These are phyloP conservation scores for Trametes pubescens DNA, from an alignment of 1,284 basidiomycete species.

Conservation along the genomic window DNA sequence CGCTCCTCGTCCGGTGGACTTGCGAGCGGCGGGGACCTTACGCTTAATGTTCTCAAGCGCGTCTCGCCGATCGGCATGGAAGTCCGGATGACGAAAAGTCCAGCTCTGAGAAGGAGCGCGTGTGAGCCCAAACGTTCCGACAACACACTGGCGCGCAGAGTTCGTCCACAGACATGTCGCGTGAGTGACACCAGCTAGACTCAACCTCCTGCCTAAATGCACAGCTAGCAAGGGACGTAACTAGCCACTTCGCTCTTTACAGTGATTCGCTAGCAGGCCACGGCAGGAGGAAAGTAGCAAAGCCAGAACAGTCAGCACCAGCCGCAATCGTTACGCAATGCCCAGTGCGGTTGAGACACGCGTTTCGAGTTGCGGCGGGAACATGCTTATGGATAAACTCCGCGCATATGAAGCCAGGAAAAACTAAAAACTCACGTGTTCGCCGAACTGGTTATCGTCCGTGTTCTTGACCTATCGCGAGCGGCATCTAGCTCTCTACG, in stretches of 20 bases:
- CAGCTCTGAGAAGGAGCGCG: constrained; percentile 66
- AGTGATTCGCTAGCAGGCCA: constrained; percentile 12
- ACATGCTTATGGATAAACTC: constrained; percentile 16
- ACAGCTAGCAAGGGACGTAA: constrained; percentile 13
- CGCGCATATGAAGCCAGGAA: constrained; percentile 7
- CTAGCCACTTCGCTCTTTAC: neutral
- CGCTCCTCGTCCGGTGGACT: constrained; percentile 46
- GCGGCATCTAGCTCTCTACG: constrained; percentile 7
- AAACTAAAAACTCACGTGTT: constrained; percentile 64
- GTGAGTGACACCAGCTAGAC: constrained; percentile 7
- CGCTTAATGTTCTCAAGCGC: constrained; percentile 95
- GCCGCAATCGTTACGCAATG: constrained; percentile 10
- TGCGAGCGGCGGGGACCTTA: constrained; percentile 83
- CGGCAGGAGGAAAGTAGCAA: constrained; percentile 9
- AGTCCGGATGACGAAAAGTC: constrained; percentile 97
- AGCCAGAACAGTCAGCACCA: constrained; percentile 9
- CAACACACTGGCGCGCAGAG: constrained; percentile 3
- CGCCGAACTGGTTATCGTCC: constrained; percentile 80
- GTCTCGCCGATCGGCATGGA: constrained; percentile 86
- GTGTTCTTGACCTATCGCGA: constrained; percentile 73
- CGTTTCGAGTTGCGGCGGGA: constrained; percentile 17
- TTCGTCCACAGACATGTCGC: constrained; percentile 21
- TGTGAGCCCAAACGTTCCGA: constrained; percentile 14
- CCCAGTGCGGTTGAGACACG: constrained; percentile 8
- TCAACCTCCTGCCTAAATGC: constrained; percentile 11